A percentile compares a stretch with the other conserved stretches of the same genome.
phyloP scores from a whole-genome alignment of 768 basidiomycete genomes.

The Hydnomerulius pinastri region DNA sequence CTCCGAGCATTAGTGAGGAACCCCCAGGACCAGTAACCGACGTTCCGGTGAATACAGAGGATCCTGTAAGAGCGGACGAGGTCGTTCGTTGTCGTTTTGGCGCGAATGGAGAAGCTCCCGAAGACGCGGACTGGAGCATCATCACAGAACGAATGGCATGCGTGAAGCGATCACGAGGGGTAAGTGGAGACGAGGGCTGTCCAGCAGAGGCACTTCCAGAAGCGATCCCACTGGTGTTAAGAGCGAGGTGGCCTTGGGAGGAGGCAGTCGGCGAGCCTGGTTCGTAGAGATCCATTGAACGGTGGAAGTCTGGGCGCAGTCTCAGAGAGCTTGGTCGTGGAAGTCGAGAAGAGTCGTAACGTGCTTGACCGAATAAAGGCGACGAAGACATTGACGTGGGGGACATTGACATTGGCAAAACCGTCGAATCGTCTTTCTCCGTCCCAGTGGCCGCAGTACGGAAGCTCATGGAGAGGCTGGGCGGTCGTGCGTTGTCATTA shows the following conservation, averaged over 20 bases:
- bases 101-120: slow-evolving; percentile 1
- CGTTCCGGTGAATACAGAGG: not conserved
- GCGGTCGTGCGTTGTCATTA: not conserved
- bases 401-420: not conserved
- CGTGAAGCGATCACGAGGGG: slow-evolving; percentile 28
- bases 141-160: slow-evolving; percentile 42
- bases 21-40: not conserved
- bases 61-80: slow-evolving; percentile 26
- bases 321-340: slow-evolving; percentile 1
- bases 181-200: not conserved
- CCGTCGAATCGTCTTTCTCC: not conserved
- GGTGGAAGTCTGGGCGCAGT: not conserved
- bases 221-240: slow-evolving; percentile 1
- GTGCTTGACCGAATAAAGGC: not conserved
- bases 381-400: not conserved
- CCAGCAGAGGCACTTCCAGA: not conserved
- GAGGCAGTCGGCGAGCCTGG: not conserved
- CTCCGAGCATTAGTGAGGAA: not conserved
- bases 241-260: slow-evolving; percentile 1
- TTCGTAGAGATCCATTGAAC: not conserved
- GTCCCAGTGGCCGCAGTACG: slow-evolving; percentile 3
- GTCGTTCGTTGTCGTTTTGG: slow-evolving; percentile 40
- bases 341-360: not conserved
- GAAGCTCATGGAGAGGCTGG: slow-evolving; percentile 4
- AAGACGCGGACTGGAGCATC: slow-evolving; percentile 33